Percentiles rank a stretch among this genome's conserved stretches.
Evolutionary conservation across 129 eudicot genomes (phyloP).

Genomic region (Ambrosia trifida): DNA sequence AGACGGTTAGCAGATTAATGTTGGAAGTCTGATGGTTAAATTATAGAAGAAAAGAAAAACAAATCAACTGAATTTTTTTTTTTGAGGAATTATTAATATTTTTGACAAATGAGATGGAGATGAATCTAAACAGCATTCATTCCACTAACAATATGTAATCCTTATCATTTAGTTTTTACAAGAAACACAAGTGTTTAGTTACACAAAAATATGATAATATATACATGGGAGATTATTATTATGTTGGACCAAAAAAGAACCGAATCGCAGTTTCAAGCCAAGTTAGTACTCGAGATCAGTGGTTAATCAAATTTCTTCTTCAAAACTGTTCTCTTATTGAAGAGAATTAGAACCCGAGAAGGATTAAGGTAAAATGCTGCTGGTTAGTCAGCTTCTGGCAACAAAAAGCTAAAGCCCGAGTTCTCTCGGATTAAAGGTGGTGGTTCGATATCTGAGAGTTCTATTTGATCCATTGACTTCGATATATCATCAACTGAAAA

Average conservation of each 20-base stretch:
- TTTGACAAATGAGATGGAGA: no score
- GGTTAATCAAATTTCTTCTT: constrained; percentile 18
- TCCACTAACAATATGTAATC: background rate
- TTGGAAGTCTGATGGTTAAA: no score
- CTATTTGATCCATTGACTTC: constrained; percentile 87
- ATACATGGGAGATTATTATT: background rate
- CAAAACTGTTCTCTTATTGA: constrained; percentile 7
- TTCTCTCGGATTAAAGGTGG: constrained; percentile 66
- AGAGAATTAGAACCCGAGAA: background rate
- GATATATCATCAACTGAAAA: constrained; percentile 95
- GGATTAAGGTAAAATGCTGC: background rate
- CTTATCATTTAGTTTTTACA: background rate
- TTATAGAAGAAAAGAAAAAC: no score
- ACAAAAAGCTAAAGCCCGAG: constrained; percentile 84
- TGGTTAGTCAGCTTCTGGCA: constrained; percentile 53
- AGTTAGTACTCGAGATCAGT: background rate
- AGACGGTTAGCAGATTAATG: no score
- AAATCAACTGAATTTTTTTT: no score
- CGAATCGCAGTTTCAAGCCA: background rate
- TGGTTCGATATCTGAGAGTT: constrained; percentile 69
- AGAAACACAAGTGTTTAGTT: background rate
- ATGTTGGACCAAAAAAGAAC: background rate
- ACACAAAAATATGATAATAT: background rate
- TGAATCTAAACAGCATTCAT: no score
- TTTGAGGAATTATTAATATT: no score